These are phyloP conservation scores for Amborella trichopoda DNA, from an alignment of 164 flowering plant species.

Conservation along the genomic window DNA sequence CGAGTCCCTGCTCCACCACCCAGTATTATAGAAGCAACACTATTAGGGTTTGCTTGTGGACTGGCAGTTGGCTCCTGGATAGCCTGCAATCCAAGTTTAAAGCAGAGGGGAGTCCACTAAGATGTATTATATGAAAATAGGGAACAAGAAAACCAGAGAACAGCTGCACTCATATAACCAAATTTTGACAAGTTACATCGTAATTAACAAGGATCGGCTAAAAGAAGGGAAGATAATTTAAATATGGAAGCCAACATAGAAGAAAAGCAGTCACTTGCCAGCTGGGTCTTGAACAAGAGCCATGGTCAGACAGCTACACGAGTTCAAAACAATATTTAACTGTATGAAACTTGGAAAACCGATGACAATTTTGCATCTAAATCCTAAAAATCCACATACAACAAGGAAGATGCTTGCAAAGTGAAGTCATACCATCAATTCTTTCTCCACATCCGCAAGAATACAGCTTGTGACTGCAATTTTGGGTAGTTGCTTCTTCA, in stretches of 20 bases:
- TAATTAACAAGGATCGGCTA: not conserved
- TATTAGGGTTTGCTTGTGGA: conserved; percentile 48
- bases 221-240: not conserved
- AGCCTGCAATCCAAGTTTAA: conserved; percentile 3
- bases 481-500: not conserved
- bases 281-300: not conserved
- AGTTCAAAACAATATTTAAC: no score
- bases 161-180: not conserved
- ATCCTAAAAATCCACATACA: not conserved
- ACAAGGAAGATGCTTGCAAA: not conserved
- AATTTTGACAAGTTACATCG: not conserved
- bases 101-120: not conserved
- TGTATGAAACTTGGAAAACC: no score
- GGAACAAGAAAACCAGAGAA: not conserved
- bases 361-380: no score
- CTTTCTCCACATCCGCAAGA: conserved; percentile 20
- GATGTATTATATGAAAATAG: not conserved
- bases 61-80: conserved; percentile 31
- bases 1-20: conserved; percentile 86
- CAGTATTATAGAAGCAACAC: conserved; percentile 69
- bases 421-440: conserved; percentile 15
- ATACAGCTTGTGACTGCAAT: conserved; percentile 5
- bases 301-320: no score
- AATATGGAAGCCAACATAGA: not conserved
- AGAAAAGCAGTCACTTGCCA: not conserved